Conservation (phyloP, 2,329 filamentous ascomycete genomes). For the Aspergillus sclerotialis region DNA sequence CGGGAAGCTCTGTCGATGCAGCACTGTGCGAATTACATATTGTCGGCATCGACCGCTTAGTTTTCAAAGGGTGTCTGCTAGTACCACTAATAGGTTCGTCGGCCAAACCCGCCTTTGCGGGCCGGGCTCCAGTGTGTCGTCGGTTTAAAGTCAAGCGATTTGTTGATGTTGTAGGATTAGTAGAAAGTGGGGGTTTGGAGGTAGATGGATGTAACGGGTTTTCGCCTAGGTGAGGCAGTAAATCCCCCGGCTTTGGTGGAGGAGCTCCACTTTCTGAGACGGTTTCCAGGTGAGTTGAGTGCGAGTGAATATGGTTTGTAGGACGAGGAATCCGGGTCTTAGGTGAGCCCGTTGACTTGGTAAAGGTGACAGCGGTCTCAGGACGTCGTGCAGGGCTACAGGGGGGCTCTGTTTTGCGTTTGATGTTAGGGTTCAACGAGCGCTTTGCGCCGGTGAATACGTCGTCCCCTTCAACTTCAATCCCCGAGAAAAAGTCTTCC, state of each 20-base stretch:
- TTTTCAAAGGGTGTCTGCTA: slow-evolving; percentile 48
- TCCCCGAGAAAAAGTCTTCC: slow-evolving; percentile 77
- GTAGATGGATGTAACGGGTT: slow-evolving; percentile 65
- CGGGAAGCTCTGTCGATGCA: slow-evolving; percentile 22
- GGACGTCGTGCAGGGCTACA: slow-evolving; percentile 64
- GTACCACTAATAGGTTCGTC: slow-evolving; percentile 45
- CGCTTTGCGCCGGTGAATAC: slow-evolving; percentile 74
- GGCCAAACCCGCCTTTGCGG: slow-evolving; percentile 27
- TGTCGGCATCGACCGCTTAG: slow-evolving; percentile 55
- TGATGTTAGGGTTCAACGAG: slow-evolving; percentile 84
- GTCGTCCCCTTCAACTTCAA: slow-evolving; percentile 80
- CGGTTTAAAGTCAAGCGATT: slow-evolving; percentile 56
- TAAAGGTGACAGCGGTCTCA: slow-evolving; percentile 84
- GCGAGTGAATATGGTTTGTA: slow-evolving; percentile 61
- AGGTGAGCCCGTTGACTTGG: slow-evolving; percentile 59
- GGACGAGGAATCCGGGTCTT: slow-evolving; percentile 74
- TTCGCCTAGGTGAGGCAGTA: slow-evolving; percentile 57
- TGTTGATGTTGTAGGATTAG: slow-evolving; percentile 51
- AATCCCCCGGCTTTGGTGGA: slow-evolving; percentile 54
- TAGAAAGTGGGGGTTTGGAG: slow-evolving; percentile 56
- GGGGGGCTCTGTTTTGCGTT: slow-evolving; percentile 66
- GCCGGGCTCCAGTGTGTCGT: slow-evolving; percentile 46
- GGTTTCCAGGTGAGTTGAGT: slow-evolving; percentile 71
- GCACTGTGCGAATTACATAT: slow-evolving; percentile 42
- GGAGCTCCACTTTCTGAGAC: slow-evolving; percentile 84